Conservation (phyloP, 2,329 filamentous ascomycete genomes). For the Elsinoe perseae region DNA sequence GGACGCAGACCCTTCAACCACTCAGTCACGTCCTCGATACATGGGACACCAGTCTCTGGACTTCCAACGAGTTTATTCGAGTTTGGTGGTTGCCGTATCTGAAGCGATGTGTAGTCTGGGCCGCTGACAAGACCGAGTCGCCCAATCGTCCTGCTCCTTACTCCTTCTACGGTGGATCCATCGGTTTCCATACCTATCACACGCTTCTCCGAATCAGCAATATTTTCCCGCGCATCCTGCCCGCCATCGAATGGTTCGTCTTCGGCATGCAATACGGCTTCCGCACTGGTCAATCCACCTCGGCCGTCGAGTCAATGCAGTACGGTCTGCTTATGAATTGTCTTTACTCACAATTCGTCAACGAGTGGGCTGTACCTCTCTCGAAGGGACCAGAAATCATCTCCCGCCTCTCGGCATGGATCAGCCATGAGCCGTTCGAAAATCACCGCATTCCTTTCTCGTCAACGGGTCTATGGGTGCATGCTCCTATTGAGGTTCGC, state of each 20-base stretch:
- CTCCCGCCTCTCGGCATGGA: slow-evolving; percentile 73
- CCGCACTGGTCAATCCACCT: slow-evolving; percentile 56
- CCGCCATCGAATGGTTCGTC: slow-evolving; percentile 90
- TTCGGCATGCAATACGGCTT: slow-evolving; percentile 98
- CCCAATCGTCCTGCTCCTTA: slow-evolving; percentile 51
- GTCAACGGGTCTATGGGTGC: slow-evolving; percentile 71
- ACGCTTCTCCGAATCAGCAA: slow-evolving; percentile 76
- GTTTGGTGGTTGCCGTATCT: slow-evolving; percentile 99
- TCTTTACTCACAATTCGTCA: slow-evolving; percentile 95
- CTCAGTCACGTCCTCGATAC: slow-evolving; percentile 60
- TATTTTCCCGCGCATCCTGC: slow-evolving; percentile 68
- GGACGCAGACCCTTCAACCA: slow-evolving; percentile 70
- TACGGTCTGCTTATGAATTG: slow-evolving; percentile 91
- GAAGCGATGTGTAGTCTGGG: slow-evolving; percentile 80
- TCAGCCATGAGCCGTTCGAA: slow-evolving; percentile 63
- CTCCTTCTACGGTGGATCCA: slow-evolving; percentile 70
- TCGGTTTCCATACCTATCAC: slow-evolving; percentile 89
- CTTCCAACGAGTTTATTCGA: slow-evolving; percentile 74
- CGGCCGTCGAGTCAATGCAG: slow-evolving; percentile 72
- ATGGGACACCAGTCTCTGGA: slow-evolving; percentile 75
- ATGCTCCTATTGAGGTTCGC: slow-evolving; percentile 88
- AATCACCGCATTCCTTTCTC: slow-evolving; percentile 67
- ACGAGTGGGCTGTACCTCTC: slow-evolving; percentile 93
- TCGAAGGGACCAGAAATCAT: slow-evolving; percentile 81
- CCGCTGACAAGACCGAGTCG: slow-evolving; percentile 67